These are phyloP conservation scores for Colletotrichum sansevieriae DNA, from an alignment of 2,329 filamentous ascomycete genomes.

Conservation along the genomic window DNA sequence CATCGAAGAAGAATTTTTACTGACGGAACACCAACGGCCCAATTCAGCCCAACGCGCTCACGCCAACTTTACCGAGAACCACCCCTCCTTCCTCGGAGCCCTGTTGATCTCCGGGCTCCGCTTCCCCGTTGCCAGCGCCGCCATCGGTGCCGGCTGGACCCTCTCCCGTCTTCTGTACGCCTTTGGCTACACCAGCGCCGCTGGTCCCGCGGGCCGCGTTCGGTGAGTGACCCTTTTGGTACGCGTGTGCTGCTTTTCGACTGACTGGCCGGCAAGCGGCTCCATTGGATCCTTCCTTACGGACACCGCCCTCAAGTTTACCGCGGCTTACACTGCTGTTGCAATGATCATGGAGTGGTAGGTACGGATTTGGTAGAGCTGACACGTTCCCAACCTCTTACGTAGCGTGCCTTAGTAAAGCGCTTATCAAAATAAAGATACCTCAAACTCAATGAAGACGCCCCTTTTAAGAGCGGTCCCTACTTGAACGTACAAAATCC, in stretches of 20 bases:
- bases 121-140: slow-evolving; percentile 64
- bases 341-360: slow-evolving; percentile 52
- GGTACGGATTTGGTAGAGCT: slow-evolving; percentile 17
- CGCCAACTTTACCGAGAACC: slow-evolving; percentile 74
- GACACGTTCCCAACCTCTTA: neutral
- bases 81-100: slow-evolving; percentile 63
- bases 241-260: slow-evolving; percentile 2
- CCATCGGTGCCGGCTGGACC: slow-evolving; percentile 65
- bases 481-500: neutral
- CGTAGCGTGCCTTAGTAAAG: neutral
- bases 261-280: slow-evolving; percentile 49
- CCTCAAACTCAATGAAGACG: too few species aligned
- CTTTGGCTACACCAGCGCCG: slow-evolving; percentile 64
- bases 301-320: slow-evolving; percentile 56
- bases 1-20: too few species aligned
- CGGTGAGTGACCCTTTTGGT: slow-evolving; percentile 48
- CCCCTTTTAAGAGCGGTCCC: too few species aligned
- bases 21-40: too few species aligned
- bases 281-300: slow-evolving; percentile 50
- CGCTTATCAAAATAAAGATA: neutral
- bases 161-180: slow-evolving; percentile 67
- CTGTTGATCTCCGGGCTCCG: slow-evolving; percentile 69
- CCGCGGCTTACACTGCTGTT: slow-evolving; percentile 59
- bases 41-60: slow-evolving; percentile 69
- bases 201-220: slow-evolving; percentile 60